phyloP scores from a whole-genome alignment of 225 moss, liverwort and hornwort species.

The Bryum argenteum region DNA sequence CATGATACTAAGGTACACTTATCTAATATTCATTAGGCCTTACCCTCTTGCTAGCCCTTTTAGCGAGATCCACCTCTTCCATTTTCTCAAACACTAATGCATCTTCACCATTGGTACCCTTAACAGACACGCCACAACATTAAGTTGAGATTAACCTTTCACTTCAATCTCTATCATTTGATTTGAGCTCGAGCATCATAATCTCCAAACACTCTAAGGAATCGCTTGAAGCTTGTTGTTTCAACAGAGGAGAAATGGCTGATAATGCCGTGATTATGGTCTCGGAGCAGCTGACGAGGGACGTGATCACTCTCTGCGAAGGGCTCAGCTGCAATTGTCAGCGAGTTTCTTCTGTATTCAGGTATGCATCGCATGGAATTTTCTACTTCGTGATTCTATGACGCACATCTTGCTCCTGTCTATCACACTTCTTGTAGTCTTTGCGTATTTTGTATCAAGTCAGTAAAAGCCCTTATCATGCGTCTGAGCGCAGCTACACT shows the following conservation, averaged over 20 bases:
- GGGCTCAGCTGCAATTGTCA: constrained; percentile 93
- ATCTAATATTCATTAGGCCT: too few relatives aligned
- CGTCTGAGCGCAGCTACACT: too few relatives aligned
- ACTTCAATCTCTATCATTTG: too few relatives aligned
- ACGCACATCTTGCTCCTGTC: neutral
- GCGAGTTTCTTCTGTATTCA: constrained; percentile 78
- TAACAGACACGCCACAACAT: too few relatives aligned
- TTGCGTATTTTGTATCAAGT: neutral
- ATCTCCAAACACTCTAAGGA: neutral
- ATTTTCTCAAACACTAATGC: too few relatives aligned
- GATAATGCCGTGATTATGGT: constrained; percentile 44
- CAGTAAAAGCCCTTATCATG: too few relatives aligned
- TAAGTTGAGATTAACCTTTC: too few relatives aligned
- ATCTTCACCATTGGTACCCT: too few relatives aligned
- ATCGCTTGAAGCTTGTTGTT: neutral
- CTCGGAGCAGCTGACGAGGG: constrained; percentile 61
- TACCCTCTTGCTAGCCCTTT: too few relatives aligned
- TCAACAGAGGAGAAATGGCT: neutral
- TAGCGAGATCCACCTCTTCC: too few relatives aligned
- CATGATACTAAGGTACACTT: too few relatives aligned
- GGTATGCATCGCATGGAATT: constrained; percentile 1
- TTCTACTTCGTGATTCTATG: neutral
- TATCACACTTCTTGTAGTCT: neutral
- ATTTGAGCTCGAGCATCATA: too few relatives aligned
- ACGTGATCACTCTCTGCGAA: constrained; percentile 84